These are phyloP conservation scores for Curvularia verruculosa DNA, from an alignment of 2,329 filamentous ascomycete genomes.

Conservation along the genomic window DNA sequence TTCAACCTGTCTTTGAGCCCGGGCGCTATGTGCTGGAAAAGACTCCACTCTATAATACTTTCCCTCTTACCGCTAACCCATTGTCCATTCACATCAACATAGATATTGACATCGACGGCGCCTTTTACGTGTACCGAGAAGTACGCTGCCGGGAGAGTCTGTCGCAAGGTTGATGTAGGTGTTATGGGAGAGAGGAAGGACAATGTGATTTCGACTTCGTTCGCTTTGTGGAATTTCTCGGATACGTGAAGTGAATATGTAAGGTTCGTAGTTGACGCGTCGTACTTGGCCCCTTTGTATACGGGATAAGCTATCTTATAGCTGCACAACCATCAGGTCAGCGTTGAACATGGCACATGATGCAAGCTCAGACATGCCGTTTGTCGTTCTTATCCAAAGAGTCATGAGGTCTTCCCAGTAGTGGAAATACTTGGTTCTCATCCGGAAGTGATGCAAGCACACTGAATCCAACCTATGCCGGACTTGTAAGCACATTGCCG, in stretches of 20 bases:
- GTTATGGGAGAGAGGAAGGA: conserved; percentile 81
- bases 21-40: conserved; percentile 55
- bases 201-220: conserved; percentile 61
- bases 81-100: conserved; percentile 61
- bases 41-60: conserved; percentile 72
- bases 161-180: conserved; percentile 77
- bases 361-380: conserved; percentile 42
- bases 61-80: conserved; percentile 81
- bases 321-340: conserved; percentile 29
- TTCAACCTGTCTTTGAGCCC: conserved; percentile 57
- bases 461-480: conserved; percentile 62
- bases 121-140: conserved; percentile 73
- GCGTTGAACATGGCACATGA: background rate
- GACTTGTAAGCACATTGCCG: conserved; percentile 16
- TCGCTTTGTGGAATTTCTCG: conserved; percentile 36
- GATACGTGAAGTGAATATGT: conserved; percentile 65
- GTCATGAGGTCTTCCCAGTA: conserved; percentile 70
- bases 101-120: conserved; percentile 58
- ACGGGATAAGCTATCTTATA: conserved; percentile 64
- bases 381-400: conserved; percentile 55
- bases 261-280: conserved; percentile 73
- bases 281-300: conserved; percentile 68
- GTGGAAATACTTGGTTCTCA: conserved; percentile 65
- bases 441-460: conserved; percentile 67
- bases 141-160: conserved; percentile 83